Evolutionary conservation across 2,329 filamentous ascomycete species (phyloP).

Genomic region (Bipolaris cookei): DNA sequence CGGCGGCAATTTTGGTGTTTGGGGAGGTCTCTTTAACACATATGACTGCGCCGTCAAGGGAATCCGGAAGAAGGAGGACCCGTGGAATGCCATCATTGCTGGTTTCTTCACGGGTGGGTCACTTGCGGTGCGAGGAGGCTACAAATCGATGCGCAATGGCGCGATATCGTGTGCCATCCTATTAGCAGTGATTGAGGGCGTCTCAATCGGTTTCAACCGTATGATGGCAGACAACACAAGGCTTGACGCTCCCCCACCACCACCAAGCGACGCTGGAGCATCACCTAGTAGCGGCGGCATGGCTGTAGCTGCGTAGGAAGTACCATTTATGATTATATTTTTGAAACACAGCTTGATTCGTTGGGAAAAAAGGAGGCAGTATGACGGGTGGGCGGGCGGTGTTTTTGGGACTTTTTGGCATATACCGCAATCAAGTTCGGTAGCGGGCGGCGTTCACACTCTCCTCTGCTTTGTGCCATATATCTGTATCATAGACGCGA

Average conservation of each 20-base stretch:
- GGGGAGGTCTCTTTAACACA: conserved; percentile 94
- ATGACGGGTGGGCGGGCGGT: conserved; percentile 25
- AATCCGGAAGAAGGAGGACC: conserved; percentile 89
- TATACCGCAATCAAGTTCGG: conserved; percentile 36
- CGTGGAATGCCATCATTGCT: conserved; percentile 96
- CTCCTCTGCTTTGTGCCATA: conserved; percentile 47
- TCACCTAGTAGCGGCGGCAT: conserved; percentile 27
- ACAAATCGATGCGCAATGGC: conserved; percentile 89
- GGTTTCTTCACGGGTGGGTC: conserved; percentile 91
- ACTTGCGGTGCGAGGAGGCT: conserved; percentile 88
- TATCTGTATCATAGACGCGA: conserved; percentile 42
- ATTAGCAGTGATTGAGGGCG: conserved; percentile 94
- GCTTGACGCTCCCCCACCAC: conserved; percentile 66
- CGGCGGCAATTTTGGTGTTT: conserved; percentile 97
- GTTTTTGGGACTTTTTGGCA: conserved; percentile 38
- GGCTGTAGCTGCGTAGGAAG: conserved; percentile 34
- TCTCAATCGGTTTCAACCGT: conserved; percentile 92
- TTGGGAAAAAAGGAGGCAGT: conserved; percentile 19
- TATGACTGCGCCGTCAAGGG: conserved; percentile 98
- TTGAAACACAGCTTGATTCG: conserved; percentile 22
- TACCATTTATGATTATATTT: conserved; percentile 16
- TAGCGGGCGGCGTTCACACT: conserved; percentile 45
- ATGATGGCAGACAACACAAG: conserved; percentile 91
- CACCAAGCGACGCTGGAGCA: conserved; percentile 42
- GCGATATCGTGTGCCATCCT: conserved; percentile 96